Evolutionary conservation across 345 rosid genomes (phyloP), one percentile per base, ranked within the genome.

Genomic region (Salix dunnii): DNA sequence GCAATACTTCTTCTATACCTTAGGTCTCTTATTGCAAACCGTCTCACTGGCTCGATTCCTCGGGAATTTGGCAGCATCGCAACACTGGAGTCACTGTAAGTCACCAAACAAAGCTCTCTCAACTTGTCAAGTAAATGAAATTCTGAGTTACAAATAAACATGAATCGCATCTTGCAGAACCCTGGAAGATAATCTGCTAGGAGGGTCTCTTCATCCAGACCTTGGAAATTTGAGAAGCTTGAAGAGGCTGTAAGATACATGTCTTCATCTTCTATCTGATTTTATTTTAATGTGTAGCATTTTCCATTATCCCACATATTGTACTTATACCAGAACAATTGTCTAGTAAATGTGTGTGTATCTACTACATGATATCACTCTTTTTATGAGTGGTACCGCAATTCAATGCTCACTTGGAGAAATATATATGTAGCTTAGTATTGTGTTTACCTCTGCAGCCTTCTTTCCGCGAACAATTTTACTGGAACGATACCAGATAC

Each of bases 381-480:
- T 58, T 58, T n/a, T 58, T 58, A 9, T 58, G 2, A 9, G 25
- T 3, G 62, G 6, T n/a, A 11, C 27, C 28, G 5, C 3, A 9
- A 23, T n/a, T 9, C 11, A 28, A 58, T 58, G 43, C 69, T 35
- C 21, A 36, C 46, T 66, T 6, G 8, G 21, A 30, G 46, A 40
- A 40, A 36, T 11, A 31, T 35, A 10, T 66, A 40, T 20, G 30
- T 42, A 40, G 42, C 30, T 49, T 25, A 10, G 30, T 14, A 23
- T 58, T 58, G 25, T 73, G 48, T 21, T 27, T 30, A 0, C 31
- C 33, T 30, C 7, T 79, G 80, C 86, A 96, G 98, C 31, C 83
- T 81, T 65, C 90, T 93, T 46, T 89, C 97, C 63, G 81, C 91
- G 14, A 96, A 93, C 88, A 93, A 90, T 70, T 86, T 96, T 64